phyloP scores from a whole-genome alignment of 306 rosid genomes.

The Ceratonia siliqua region DNA sequence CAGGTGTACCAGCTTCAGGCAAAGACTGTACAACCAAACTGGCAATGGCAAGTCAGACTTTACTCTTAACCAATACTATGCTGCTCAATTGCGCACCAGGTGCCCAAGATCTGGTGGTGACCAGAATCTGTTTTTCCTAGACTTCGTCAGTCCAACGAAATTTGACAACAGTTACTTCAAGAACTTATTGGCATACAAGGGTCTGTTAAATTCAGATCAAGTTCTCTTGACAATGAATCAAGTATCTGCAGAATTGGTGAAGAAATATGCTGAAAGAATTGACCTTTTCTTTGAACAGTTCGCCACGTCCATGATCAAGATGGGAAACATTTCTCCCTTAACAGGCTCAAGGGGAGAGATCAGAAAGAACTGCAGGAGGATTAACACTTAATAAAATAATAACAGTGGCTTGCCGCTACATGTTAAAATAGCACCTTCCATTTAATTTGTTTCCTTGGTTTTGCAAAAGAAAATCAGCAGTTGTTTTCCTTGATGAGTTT shows the following conservation, averaged over 20 bases:
- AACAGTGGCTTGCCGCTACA: background rate
- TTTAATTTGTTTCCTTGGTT: constrained; percentile 19
- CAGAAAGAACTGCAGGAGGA: constrained; percentile 64
- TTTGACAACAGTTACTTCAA: constrained; percentile 84
- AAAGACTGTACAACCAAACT: constrained; percentile 84
- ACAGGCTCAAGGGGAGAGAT: constrained; percentile 80
- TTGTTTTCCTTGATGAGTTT: background rate
- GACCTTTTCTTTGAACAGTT: constrained; percentile 75
- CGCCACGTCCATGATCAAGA: constrained; percentile 83
- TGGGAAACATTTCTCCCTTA: constrained; percentile 84
- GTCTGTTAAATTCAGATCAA: constrained; percentile 79
- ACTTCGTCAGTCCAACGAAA: constrained; percentile 66
- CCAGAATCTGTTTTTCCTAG: constrained; percentile 68
- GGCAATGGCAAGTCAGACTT: constrained; percentile 72
- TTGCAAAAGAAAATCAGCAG: background rate
- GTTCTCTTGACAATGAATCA: constrained; percentile 56
- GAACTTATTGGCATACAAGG: constrained; percentile 67
- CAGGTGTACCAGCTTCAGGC: constrained; percentile 86
- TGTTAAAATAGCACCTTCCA: background rate
- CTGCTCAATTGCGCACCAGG: constrained; percentile 46
- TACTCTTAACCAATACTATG: constrained; percentile 61
- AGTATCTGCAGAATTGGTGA: constrained; percentile 59
- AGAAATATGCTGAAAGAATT: constrained; percentile 56
- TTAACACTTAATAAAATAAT: constrained; percentile 42
- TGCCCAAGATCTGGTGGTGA: constrained; percentile 93